Percentiles rank a stretch among this genome's conserved stretches.
Evolutionary conservation across 2,329 filamentous ascomycete genomes (phyloP).

Genomic region (Phoma herbarum): DNA sequence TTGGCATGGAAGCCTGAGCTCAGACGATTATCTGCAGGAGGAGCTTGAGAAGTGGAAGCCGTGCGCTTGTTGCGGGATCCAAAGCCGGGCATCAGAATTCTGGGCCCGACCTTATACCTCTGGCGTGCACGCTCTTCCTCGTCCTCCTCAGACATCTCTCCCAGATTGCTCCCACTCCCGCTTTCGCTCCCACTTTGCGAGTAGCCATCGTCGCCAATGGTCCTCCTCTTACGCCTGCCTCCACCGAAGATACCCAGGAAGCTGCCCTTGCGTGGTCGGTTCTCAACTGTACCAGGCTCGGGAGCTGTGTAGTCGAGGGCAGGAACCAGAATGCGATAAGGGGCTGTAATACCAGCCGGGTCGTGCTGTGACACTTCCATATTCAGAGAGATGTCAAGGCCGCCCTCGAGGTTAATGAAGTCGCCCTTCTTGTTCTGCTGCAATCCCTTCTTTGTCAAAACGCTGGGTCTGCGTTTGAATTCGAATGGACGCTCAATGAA

Average conservation of each 20-base stretch:
- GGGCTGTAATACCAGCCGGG: conserved; percentile 84
- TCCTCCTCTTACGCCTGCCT: conserved; percentile 29
- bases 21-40: conserved; percentile 26
- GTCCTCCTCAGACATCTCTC: conserved; percentile 40
- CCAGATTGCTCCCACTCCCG: conserved; percentile 38
- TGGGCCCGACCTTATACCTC: conserved; percentile 48
- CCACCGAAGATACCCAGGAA: conserved; percentile 41
- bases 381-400: conserved; percentile 86
- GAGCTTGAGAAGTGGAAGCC: conserved; percentile 29
- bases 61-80: conserved; percentile 36
- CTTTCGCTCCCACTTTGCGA: conserved; percentile 39
- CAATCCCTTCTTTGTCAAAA: conserved; percentile 53
- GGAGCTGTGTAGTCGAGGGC: conserved; percentile 63
- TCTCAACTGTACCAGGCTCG: conserved; percentile 27
- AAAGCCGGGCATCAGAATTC: conserved; percentile 43
- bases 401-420: conserved; percentile 79
- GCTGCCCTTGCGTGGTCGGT: conserved; percentile 40
- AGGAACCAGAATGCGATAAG: conserved; percentile 87
- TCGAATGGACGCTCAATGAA: conserved; percentile 46
- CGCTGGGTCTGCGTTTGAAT: conserved; percentile 57
- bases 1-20: conserved; percentile 42
- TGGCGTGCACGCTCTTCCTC: conserved; percentile 43
- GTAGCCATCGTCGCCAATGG: conserved; percentile 47
- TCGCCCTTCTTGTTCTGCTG: conserved; percentile 43
- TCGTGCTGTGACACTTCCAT: conserved; percentile 88